Evolutionary conservation across 768 basidiomycete species (phyloP).

Genomic region (Neoboletus subvelutipes): DNA sequence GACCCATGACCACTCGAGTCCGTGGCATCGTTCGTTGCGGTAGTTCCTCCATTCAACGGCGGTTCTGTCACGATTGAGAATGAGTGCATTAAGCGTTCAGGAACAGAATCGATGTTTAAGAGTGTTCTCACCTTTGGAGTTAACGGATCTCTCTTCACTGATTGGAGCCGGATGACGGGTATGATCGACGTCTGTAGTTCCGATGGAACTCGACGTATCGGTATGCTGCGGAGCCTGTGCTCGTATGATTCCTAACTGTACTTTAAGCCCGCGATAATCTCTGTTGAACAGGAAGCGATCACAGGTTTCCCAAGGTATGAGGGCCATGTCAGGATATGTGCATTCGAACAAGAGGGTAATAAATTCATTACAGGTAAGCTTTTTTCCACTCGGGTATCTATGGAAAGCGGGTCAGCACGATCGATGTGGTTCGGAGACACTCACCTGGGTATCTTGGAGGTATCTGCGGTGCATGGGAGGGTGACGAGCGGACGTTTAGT

Average conservation of each 20-base stretch:
- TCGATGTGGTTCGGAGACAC: not conserved
- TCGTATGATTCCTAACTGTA: conserved; percentile 58
- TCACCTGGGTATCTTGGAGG: conserved; percentile 66
- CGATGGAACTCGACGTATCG: not conserved
- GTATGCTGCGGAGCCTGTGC: conserved; percentile 28
- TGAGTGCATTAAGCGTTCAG: not conserved
- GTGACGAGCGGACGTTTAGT: not conserved
- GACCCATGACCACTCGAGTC: not conserved
- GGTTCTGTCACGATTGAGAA: not conserved
- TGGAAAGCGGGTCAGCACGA: not conserved
- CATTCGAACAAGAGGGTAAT: not conserved
- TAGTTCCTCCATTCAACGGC: not conserved
- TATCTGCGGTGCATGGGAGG: conserved; percentile 42
- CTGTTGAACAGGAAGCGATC: conserved; percentile 35
- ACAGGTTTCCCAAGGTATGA: not conserved
- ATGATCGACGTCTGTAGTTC: not conserved
- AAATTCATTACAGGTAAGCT: conserved; percentile 25
- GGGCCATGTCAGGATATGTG: not conserved
- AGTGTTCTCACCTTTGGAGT: not conserved
- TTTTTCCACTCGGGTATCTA: conserved; percentile 64
- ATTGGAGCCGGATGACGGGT: not conserved
- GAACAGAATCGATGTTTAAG: not conserved
- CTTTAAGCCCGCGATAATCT: conserved; percentile 77
- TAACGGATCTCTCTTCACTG: not conserved
- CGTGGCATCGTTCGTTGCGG: not conserved